Percentiles rank a stretch among this genome's conserved stretches.
Conservation (phyloP, 345 rosid species). For the Melaleuca alternifolia region DNA sequence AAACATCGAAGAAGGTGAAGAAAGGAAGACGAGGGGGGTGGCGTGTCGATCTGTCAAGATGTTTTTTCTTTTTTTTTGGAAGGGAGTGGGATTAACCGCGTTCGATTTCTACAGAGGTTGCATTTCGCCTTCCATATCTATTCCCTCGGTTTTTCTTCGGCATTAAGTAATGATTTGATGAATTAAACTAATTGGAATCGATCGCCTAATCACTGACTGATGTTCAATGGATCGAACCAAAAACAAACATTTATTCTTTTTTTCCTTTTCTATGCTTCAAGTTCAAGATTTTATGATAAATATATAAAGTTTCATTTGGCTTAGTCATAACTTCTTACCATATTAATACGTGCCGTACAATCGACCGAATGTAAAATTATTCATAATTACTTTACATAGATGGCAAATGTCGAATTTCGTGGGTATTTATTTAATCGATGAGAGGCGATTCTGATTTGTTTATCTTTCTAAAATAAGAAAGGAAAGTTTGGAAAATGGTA, state of each 20-base stretch:
- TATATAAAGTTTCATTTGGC: background rate
- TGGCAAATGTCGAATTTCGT: too few relatives aligned
- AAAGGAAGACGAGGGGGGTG: background rate
- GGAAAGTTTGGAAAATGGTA: too few relatives aligned
- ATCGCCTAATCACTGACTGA: background rate
- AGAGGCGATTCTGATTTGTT: too few relatives aligned
- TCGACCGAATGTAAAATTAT: too few relatives aligned
- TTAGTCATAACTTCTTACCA: too few relatives aligned
- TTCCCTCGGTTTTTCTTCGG: background rate
- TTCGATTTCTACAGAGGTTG: background rate
- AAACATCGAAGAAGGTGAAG: background rate
- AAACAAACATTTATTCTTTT: too few relatives aligned
- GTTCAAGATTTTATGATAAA: background rate
- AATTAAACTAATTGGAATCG: background rate
- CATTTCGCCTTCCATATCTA: background rate
- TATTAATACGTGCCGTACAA: too few relatives aligned
- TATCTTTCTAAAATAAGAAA: too few relatives aligned
- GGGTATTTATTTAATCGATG: too few relatives aligned
- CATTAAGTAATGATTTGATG: background rate
- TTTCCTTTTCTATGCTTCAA: background rate
- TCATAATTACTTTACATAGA: too few relatives aligned
- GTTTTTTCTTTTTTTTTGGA: background rate
- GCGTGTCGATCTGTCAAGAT: conserved; percentile 6
- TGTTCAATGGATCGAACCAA: background rate
- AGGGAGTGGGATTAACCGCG: background rate